Base-by-base conservation (phyloP, 192 early-diverging fungal genomes). In the Podila epicladia region DNA sequence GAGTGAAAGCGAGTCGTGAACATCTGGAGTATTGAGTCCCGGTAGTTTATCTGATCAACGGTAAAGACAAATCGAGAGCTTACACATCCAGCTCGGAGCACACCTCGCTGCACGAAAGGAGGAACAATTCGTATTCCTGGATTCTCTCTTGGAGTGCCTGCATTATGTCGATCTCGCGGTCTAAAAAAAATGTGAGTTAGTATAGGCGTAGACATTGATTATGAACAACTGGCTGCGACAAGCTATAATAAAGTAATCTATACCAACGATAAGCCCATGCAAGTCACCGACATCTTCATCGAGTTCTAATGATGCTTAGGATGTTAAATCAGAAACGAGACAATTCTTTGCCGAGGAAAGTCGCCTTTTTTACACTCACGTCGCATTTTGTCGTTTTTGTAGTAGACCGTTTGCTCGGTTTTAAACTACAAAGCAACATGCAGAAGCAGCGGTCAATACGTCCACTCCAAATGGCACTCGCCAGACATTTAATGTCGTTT, bases 201-300 rank as follows among this genome's bases (percentile, higher is more conserved):
- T 67, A 33, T 11, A 26, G 5, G 19, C 33, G 35, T 57, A n/a
- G 2, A 17, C 28, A 20, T 28, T 24, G 1, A 0, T 9, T 35
- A 37, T n/a, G 13, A 50, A 29, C 11, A 22, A 73, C n/a, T 22
- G 22, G 2, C 28, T 32, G 9, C 8, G 22, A 37, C 2, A 15
- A 33, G 35, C 11, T 32, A 24, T 51, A 9, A 6, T 5, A 9
- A 63, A 20, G 4, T 53, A 26, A 24, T 20, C 53, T 7, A 86
- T 66, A 87, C 92, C 90, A 29, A 92, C 90, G 67, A 97, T 93
- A 37, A 94, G 83, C 4, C 90, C 91, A 73, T 95, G 94, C 19
- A 98, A 90, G 64, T 98, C 97, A 5, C 97, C 96, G 9, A 95
- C 74, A 19, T 85, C 85, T 55, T 90, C 84, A 67, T 98, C 97